A percentile compares a stretch with the other conserved stretches of the same genome.
Conservation (phyloP, 352 stramenopile genomes). For the Globisporangium yorkense region DNA sequence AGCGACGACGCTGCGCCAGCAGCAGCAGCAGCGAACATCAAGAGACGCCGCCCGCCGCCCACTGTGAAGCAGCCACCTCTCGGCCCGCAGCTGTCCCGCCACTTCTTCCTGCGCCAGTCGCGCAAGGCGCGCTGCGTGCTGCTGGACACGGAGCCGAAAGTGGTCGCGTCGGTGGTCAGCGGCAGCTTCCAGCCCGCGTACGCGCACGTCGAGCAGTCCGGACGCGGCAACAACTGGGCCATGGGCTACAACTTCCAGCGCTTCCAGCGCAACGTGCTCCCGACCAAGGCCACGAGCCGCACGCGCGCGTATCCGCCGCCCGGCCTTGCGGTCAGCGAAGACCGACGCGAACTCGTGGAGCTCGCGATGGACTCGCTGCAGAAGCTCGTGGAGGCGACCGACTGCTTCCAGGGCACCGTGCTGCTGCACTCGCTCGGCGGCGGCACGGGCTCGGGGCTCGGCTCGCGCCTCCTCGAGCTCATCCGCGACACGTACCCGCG, state of each 20-base stretch:
- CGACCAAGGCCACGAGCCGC: slow-evolving; percentile 1
- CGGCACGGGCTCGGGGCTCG: slow-evolving; percentile 75
- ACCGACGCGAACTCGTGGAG: slow-evolving; percentile 48
- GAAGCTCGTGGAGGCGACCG: slow-evolving; percentile 59
- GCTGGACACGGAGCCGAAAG: slow-evolving; percentile 79
- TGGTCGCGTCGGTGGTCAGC: slow-evolving; percentile 31
- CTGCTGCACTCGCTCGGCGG: slow-evolving; percentile 80
- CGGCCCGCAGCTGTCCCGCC: neutral
- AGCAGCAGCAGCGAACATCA: neutral
- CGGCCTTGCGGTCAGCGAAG: slow-evolving; percentile 13
- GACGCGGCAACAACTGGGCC: slow-evolving; percentile 87
- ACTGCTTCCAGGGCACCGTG: slow-evolving; percentile 67
- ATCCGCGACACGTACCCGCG: slow-evolving; percentile 76
- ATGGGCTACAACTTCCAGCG: slow-evolving; percentile 78
- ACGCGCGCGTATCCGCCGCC: neutral
- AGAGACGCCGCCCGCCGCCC: neutral
- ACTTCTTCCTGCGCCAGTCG: slow-evolving; percentile 47
- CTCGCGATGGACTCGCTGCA: slow-evolving; percentile 70
- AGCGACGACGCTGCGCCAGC: slow-evolving; percentile 1
- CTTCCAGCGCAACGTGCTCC: slow-evolving; percentile 27
- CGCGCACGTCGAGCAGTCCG: slow-evolving; percentile 55
- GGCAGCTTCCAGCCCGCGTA: slow-evolving; percentile 32
- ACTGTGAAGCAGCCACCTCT: neutral
- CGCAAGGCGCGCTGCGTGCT: slow-evolving; percentile 56
- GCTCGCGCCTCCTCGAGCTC: slow-evolving; percentile 76